Evolutionary conservation across 176 grass and related monocot species (phyloP), one percentile per base, ranked within the genome.

Genomic region (Luzula sylvatica): DNA sequence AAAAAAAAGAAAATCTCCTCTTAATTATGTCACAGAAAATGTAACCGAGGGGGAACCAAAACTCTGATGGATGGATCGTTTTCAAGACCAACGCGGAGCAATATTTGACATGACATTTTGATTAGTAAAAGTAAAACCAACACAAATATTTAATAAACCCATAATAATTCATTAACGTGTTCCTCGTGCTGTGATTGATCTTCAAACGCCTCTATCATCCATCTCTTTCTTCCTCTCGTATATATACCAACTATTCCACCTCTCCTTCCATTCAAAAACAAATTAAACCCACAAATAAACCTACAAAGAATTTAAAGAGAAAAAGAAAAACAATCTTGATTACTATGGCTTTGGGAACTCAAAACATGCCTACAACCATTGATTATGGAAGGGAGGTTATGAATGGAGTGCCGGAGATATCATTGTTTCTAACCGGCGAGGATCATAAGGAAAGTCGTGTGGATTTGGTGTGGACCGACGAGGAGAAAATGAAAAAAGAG

Each of bases 401-500:
- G 4, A 53, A 23, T 1, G 28, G 32, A 29, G 15, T 17, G 28
- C 56, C 30, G 26, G 38, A 40, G 2, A 8, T 17, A 4, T 4
- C 17, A 46, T 18, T 38, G n/a, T 7, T 61, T 20, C 52, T 73
- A 65, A 75, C 61, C 2, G n/a, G n/a, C n/a, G 40, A 50, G 14
- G 15, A 50, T 2, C 47, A 71, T 2, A 41, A 23, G 32, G 67
- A 46, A 5, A 15, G 7, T 20, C 26, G 40, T 11, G 49, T 92
- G 53, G 76, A 92, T 20, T 69, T 57, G 23, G 15, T 89, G 13
- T 92, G 68, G 81, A 28, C 39, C 17, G 73, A 92, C 53, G 77
- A 92, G 40, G 20, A 84, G 76, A 63, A 68, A 61, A 64, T 92
- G 86, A 86, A 92, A 72, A 70, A 52, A 54, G 77, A 86, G 69